Base-by-base conservation (phyloP, 306 rosid species). In the Spatholobus suberectus region DNA sequence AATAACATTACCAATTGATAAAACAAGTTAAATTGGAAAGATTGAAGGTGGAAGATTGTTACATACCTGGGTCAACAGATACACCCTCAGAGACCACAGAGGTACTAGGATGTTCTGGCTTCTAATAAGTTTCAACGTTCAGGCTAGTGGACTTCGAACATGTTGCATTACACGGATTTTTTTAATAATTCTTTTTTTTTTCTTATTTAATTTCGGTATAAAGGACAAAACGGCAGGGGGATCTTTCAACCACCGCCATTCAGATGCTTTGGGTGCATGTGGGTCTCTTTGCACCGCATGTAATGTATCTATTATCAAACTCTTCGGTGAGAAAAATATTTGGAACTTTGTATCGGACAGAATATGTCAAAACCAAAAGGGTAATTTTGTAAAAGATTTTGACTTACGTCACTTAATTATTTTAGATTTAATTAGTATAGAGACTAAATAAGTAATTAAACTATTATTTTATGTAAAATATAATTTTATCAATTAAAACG, bases 201-300 rank as follows among this genome's bases (percentile, higher is more conserved):
- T 62, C 11, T 8, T 20, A 38, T 14, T 57, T 40, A 21, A 72
- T 49, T 51, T 49, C 1, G 58, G 71, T 21, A 43, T 32, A 49
- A 76, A 66, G 11, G 82, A 80, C 76, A 81, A 81, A 51, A 59
- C 18, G 3, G 73, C 65, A 74, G 57, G 63, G 66, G 78, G 70
- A 70, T n/a, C 26, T 59, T 69, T 52, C 38, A 78, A 61, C 55
- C 15, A 15, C 55, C 71, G 66, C 88, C 81, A 61, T 26, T 75
- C 75, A 49, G 47, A 49, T 4, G 15, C 1, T 11, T 27, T 21
- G 55, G 47, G 59, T 32, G 57, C 57, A 78, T 76, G 88, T 77
- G 80, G 63, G 69, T 58, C 43, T 69, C 76, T 70, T 62, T 20
- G 73, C 49, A 82, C 81, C 82, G 77, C 73, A 72, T 23, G 70